These are phyloP conservation scores for Cytospora leucostoma DNA, from an alignment of 2,329 filamentous ascomycete genomes.

Conservation along the genomic window DNA sequence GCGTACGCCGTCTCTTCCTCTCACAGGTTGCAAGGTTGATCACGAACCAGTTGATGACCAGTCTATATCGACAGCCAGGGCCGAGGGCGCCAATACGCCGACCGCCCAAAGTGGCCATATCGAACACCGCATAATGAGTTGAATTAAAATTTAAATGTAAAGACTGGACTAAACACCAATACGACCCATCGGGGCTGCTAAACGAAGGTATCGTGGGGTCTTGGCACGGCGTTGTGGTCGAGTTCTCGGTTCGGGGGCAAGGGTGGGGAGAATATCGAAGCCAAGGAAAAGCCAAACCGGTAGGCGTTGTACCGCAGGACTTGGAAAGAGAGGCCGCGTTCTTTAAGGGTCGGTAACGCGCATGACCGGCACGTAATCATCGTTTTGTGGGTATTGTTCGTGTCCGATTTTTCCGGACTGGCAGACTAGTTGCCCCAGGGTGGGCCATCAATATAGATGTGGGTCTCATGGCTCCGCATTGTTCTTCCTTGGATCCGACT, in stretches of 20 bases:
- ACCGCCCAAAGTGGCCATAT: conserved; percentile 19
- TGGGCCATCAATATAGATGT: conserved; percentile 2
- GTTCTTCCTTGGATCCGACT: neutral
- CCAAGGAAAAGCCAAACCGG: conserved; percentile 26
- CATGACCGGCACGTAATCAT: conserved; percentile 17
- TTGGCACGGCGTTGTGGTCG: conserved; percentile 9
- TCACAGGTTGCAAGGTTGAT: neutral
- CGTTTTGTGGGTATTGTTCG: conserved; percentile 13
- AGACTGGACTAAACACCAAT: conserved; percentile 9
- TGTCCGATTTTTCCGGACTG: conserved; percentile 9
- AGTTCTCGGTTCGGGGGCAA: neutral
- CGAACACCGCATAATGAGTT: conserved; percentile 20
- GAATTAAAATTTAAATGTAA: neutral
- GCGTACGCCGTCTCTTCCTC: neutral
- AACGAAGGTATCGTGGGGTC: conserved; percentile 3
- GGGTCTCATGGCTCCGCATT: neutral
- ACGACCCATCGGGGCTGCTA: conserved; percentile 9
- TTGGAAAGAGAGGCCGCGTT: conserved; percentile 9
- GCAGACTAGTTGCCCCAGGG: conserved; percentile 3
- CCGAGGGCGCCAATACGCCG: conserved; percentile 12
- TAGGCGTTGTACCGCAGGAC: conserved; percentile 2
- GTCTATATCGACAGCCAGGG: conserved; percentile 23
- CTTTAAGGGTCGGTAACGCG: conserved; percentile 17
- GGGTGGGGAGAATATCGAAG: conserved; percentile 19
- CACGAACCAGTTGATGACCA: conserved; percentile 26